Evolutionary conservation across 352 stramenopile genomes (phyloP), one percentile per base, ranked within the genome.

Genomic region (Phytophthora uliginosa): DNA sequence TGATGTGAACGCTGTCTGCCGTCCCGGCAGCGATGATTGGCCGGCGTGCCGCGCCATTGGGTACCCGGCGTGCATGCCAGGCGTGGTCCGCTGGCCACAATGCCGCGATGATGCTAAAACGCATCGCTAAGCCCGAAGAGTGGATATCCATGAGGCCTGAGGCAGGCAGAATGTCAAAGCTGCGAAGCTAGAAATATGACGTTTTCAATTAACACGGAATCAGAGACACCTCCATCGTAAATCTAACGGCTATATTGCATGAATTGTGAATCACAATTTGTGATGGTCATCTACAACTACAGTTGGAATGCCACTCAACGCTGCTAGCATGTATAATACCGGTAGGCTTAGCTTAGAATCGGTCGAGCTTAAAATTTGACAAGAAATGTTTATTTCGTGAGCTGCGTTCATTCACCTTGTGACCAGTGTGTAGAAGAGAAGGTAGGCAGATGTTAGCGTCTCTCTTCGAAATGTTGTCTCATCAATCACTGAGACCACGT

Each of bases 81-180:
- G 61, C 42, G 36, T 60, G 24, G 61, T 53, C 17, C 34, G 50
- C 24, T 68, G 61, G 61, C 50, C 50, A 1, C 60, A 59, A 55
- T 67, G 60, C n/a, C 52, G 38, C 6, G n/a, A 38, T 58, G 59
- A 58, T 38, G 28, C 8, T 36, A 47, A 45, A 36, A 66, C 47
- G 18, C 58, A 42, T 45, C 9, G 7, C 34, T 10, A 15, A 40
- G 12, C 9, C 34, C 34, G 34, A 40, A 40, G 8, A 15, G 34
- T 40, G 34, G 12, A 40, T 40, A 40, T 10, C 34, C 9, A 10
- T 3, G 34, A n/a, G 38, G 38, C 13, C 38, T n/a, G 38, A 42
- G 17, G 13, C 13, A 42, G 10, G 36, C 9, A n/a, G 13, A 45
- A 45, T 45, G 38, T 17, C 38, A 18, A 8, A 15, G 13, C 38